Evolutionary conservation across 768 basidiomycete genomes (phyloP), one percentile per base, ranked within the genome.

Genomic region (Boletus tylopilopsis): DNA sequence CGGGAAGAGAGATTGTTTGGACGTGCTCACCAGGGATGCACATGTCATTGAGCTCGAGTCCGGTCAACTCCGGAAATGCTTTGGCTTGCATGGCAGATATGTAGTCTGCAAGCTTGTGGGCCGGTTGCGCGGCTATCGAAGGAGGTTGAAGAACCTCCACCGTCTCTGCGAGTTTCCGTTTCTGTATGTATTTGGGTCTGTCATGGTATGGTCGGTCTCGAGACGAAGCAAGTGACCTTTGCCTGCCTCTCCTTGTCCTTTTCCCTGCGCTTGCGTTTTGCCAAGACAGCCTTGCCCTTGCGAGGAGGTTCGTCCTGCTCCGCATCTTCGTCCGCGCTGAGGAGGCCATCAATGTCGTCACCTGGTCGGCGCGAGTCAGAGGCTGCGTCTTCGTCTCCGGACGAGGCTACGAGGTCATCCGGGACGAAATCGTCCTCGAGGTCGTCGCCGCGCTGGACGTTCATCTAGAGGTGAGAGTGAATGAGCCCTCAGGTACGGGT

Each of bases 351-450:
- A 42, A 73, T 64, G 45, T 69, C 71, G 11, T 76, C 74, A 18
- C 60, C 63, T 2, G 63, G 61, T 2, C 61, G 64, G 38, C 42
- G 64, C 23, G 62, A 45, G 22, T 65, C 58, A 16, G 67, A 64
- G 45, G 43, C 29, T 4, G 43, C 45, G 0, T 66, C 65, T 53
- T 87, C 87, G 39, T 81, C 84, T 11, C 75, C 84, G 0, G 82
- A 85, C 13, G 79, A 68, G 1, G 81, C 83, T 0, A 87, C 77
- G 13, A 79, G 71, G 37, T 85, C 84, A 53, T 93, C 84, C 27
- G 77, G 76, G 43, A 86, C 72, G 62, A 86, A 90, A 55, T 91
- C 86, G 64, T 93, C 91, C 41, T 87, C 88, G 18, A 94, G 75
- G 73, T 90, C 90, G 73, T 94, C 88, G 36, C 85, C 84, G 53